A percentile compares a stretch with the other conserved stretches of the same genome.
Conservation (phyloP, 345 rosid species). For the Mangifera indica region DNA sequence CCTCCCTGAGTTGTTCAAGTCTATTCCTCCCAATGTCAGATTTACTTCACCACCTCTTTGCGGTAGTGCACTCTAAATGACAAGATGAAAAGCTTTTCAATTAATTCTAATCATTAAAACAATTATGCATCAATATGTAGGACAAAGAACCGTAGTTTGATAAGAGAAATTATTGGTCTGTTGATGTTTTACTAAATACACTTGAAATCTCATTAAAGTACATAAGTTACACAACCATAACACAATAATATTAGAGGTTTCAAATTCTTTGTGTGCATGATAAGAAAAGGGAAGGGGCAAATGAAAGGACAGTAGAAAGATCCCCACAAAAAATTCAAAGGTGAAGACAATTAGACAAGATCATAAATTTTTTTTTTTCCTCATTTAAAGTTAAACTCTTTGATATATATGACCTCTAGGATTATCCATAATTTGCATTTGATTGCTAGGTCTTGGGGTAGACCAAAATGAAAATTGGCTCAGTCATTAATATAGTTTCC, state of each 20-base stretch:
- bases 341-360: too few relatives aligned
- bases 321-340: neutral
- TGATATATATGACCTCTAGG: neutral
- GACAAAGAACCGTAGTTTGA: neutral
- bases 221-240: neutral
- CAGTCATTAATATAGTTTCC: too few relatives aligned
- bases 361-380: neutral
- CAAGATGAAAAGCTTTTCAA: slow-evolving; percentile 16
- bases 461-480: too few relatives aligned
- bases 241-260: neutral
- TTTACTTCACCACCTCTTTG: slow-evolving; percentile 96
- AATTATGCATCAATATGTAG: neutral
- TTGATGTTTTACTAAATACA: neutral
- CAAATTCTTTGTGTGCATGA: neutral
- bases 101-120: neutral
- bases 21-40: slow-evolving; percentile 93
- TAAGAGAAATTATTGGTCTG: neutral
- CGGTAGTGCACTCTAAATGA: slow-evolving; percentile 77
- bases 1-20: slow-evolving; percentile 98
- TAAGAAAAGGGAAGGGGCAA: neutral
- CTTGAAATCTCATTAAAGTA: neutral
- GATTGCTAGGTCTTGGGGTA: neutral
- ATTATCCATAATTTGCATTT: neutral
- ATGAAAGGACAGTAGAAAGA: neutral
- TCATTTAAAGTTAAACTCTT: neutral